A percentile compares a stretch with the other conserved stretches of the same genome.
Conservation (phyloP, 306 rosid species). For the Inga oerstediana region DNA sequence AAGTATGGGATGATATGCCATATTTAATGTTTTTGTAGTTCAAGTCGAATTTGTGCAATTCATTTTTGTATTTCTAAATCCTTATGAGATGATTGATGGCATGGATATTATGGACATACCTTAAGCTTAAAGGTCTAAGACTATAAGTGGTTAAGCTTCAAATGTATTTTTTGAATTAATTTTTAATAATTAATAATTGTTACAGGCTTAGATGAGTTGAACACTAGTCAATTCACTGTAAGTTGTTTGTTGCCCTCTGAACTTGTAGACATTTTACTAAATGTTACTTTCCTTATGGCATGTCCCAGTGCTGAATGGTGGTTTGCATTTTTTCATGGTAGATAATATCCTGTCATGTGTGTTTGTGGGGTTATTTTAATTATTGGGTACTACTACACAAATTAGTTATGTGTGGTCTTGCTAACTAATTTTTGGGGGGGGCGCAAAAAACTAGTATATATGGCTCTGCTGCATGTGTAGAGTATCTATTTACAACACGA, state of each 20-base stretch:
- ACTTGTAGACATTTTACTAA: not conserved
- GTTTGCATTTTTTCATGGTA: conserved; percentile 10
- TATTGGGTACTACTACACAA: not conserved
- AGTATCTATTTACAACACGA: not conserved
- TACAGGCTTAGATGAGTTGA: conserved; percentile 10
- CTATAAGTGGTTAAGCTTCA: not conserved
- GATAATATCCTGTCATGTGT: not conserved
- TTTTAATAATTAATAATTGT: conserved; percentile 3
- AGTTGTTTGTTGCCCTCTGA: not conserved
- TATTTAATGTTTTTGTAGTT: not conserved
- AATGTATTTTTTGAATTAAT: conserved; percentile 6
- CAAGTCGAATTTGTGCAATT: not conserved
- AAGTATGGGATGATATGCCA: conserved; percentile 39
- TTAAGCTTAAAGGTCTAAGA: not conserved
- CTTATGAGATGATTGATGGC: conserved; percentile 14
- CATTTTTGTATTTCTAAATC: not conserved
- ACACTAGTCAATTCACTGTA: not conserved
- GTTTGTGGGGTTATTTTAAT: conserved; percentile 20
- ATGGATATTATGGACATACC: conserved; percentile 8
- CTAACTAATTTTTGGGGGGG: not conserved
- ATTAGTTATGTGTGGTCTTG: conserved; percentile 11
- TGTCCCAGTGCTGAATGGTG: not conserved
- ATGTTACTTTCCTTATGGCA: not conserved
- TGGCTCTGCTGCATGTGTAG: conserved; percentile 10
- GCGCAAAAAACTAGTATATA: not conserved